These are phyloP conservation scores for Blastocystis sp. DNA, from an alignment of 352 stramenopile species.

Conservation along the genomic window DNA sequence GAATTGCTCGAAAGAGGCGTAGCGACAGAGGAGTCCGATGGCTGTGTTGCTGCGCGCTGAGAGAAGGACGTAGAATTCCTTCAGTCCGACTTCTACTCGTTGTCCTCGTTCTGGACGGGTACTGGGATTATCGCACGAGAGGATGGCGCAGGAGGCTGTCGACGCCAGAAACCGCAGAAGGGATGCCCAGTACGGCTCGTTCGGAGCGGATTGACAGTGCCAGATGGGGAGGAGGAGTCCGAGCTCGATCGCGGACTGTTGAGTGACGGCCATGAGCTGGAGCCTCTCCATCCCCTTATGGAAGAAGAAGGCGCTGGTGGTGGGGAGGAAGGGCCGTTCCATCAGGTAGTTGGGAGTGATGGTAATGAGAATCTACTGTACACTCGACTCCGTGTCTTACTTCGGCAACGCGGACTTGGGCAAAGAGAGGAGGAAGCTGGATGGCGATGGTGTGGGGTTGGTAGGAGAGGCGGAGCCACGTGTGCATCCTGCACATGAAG, in stretches of 20 bases:
- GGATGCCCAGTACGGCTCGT: not conserved
- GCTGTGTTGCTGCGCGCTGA: not conserved
- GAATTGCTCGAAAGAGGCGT: slow-evolving; percentile 31
- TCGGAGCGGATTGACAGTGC: not conserved
- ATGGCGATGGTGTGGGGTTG: not conserved
- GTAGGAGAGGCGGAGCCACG: slow-evolving; percentile 18
- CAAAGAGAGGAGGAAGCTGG: not conserved
- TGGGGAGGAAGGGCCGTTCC: slow-evolving; percentile 52
- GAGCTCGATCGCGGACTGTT: slow-evolving; percentile 34
- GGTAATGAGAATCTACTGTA: not conserved
- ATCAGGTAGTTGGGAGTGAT: slow-evolving; percentile 20
- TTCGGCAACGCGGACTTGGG: not conserved
- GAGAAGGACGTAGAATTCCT: slow-evolving; percentile 30
- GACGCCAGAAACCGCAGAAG: slow-evolving; percentile 34
- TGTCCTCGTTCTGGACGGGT: too few relatives aligned
- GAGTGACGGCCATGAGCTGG: not conserved
- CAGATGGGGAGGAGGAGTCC: slow-evolving; percentile 28
- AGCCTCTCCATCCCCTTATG: slow-evolving; percentile 2
- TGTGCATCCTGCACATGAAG: slow-evolving; percentile 7
- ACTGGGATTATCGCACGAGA: slow-evolving; percentile 18
- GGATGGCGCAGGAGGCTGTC: slow-evolving; percentile 8
- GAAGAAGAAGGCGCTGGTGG: slow-evolving; percentile 3
- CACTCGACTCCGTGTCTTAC: not conserved
- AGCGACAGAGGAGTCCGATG: slow-evolving; percentile 35
- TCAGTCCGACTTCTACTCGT: slow-evolving; percentile 43